Evolutionary conservation across 2,329 filamentous ascomycete genomes (phyloP), one percentile per base, ranked within the genome.

Genomic region (Metarhizium album): DNA sequence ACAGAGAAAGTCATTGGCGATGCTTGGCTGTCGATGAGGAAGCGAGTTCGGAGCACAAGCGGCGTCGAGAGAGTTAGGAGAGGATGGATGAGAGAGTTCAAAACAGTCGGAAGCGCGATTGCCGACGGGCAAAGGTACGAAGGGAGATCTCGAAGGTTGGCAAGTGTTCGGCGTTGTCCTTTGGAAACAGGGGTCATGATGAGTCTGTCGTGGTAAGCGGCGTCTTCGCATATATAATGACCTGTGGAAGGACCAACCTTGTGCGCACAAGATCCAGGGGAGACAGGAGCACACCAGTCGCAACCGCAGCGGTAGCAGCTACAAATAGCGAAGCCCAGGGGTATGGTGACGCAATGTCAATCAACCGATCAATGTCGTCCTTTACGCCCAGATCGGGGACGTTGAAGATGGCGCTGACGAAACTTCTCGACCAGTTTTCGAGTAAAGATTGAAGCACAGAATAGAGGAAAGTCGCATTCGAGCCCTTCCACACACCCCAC

Each of bases 401-500:
- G 55, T 94, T 94, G 58, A 97, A 78, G 5, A 97, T 75, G 1
- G 93, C 91, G 43, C 89, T 89, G n/a, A 97, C 75, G 48, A 96
- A 78, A 60, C 89, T 93, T 60, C 90, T 81, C 9, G 90, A 87
- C 83, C 94, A 98, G 59, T 88, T 90, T 65, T 97, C 93, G 29
- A 95, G 72, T 7, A 94, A 84, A 11, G 89, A 89, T 55, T 90
- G 80, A 18, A 97, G 75, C 45, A 96, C 80, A 0, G 84, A 87
- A 69, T 97, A 95, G 47, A 97, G 75, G 62, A 97, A 98, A 1
- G 90, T 94, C 14, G 87, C 82, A 64, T 97, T 97, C 37, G 90
- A 88, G 8, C 85, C 83, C 66, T 96, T 96, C 90, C 91, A 98
- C 4, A 96, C 83, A 4, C 93, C 93, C 76, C 90, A 90, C 0